Conservation (phyloP, 2,329 filamentous ascomycete species). For the Cladophialophora chaetospira region DNA sequence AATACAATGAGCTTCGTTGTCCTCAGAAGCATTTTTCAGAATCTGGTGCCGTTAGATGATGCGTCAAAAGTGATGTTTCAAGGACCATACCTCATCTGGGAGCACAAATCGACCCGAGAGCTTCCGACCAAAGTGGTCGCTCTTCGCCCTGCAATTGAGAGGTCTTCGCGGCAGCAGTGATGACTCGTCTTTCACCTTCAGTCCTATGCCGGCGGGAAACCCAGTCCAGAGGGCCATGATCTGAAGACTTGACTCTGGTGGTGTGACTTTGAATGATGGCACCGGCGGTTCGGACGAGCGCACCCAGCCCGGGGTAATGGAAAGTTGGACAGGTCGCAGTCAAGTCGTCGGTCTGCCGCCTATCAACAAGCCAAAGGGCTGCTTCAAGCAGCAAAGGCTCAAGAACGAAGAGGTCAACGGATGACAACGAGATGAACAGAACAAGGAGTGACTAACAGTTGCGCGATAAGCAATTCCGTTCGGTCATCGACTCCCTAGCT, state of each 20-base stretch:
- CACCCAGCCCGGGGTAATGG: too few relatives aligned
- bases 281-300: too few relatives aligned
- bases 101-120: slow-evolving; percentile 25
- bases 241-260: background rate
- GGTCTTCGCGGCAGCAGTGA: slow-evolving; percentile 8
- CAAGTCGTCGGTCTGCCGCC: too few relatives aligned
- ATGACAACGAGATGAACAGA: background rate
- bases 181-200: background rate
- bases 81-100: slow-evolving; percentile 17
- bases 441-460: background rate
- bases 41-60: slow-evolving; percentile 9
- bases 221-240: slow-evolving; percentile 28
- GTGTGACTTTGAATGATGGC: too few relatives aligned
- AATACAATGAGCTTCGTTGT: slow-evolving; percentile 2
- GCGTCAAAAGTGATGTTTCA: background rate
- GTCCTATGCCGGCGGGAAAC: slow-evolving; percentile 16
- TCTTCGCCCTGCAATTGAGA: slow-evolving; percentile 27
- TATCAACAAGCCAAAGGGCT: too few relatives aligned
- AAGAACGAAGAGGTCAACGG: background rate
- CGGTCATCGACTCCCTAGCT: background rate
- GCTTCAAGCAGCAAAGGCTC: background rate
- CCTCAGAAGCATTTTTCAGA: slow-evolving; percentile 2
- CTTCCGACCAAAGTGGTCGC: slow-evolving; percentile 31
- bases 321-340: too few relatives aligned
- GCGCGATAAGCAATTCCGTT: background rate